Evolutionary conservation across 192 early-diverging fungal species (phyloP).

Genomic region (Entophlyctis helioformis): DNA sequence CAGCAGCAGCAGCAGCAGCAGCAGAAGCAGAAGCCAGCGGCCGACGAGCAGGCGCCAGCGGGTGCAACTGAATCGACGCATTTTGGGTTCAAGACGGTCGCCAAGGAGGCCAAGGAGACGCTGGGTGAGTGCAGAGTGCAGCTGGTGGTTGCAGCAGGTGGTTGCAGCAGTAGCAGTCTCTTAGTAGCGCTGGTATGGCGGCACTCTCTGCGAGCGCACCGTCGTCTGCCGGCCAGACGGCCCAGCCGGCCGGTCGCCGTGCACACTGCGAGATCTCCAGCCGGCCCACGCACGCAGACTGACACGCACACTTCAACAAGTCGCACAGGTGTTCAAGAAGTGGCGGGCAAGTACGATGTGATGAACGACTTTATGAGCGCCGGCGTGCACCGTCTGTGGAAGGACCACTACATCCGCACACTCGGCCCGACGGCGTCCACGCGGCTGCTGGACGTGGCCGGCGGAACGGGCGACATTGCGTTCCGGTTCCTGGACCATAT

Average conservation of each 20-base stretch:
- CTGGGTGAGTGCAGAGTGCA: slow-evolving; percentile 61
- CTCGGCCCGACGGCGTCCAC: slow-evolving; percentile 74
- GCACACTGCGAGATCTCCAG: too few relatives aligned
- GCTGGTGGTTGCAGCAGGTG: too few relatives aligned
- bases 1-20: too few relatives aligned
- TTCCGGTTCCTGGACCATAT: slow-evolving; percentile 86
- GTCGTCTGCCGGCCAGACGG: too few relatives aligned
- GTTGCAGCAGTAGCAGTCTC: too few relatives aligned
- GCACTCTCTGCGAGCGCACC: too few relatives aligned
- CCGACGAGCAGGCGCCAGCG: too few relatives aligned
- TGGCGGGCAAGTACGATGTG: slow-evolving; percentile 90
- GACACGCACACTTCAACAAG: slow-evolving; percentile 21
- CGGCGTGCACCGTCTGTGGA: slow-evolving; percentile 94
- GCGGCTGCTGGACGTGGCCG: slow-evolving; percentile 88
- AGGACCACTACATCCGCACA: slow-evolving; percentile 78
- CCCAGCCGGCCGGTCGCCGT: too few relatives aligned
- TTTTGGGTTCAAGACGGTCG: slow-evolving; percentile 89
- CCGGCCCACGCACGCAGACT: too few relatives aligned
- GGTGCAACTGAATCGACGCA: slow-evolving; percentile 70
- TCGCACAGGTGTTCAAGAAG: slow-evolving; percentile 86
- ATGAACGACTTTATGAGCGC: slow-evolving; percentile 97
- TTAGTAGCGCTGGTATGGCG: too few relatives aligned
- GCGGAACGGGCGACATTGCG: slow-evolving; percentile 94
- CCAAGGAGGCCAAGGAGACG: slow-evolving; percentile 71
- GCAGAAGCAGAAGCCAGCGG: too few relatives aligned